Evolutionary conservation across 192 early-diverging fungal species (phyloP).

Genomic region (Coemansia sp.): DNA sequence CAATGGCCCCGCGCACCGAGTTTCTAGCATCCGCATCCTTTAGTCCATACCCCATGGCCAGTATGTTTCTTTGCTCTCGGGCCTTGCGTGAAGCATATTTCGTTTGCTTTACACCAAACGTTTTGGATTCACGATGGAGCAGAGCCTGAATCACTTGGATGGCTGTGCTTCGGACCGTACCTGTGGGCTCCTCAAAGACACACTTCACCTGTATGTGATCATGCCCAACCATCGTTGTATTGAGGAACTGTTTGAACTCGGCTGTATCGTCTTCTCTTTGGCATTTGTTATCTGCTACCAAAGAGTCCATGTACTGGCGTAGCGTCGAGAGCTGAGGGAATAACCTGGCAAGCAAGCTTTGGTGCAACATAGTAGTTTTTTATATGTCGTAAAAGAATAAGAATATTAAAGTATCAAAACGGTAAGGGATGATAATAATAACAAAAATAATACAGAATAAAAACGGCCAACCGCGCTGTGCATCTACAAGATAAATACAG

Average conservation of each 20-base stretch:
- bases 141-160: slow-evolving; percentile 17
- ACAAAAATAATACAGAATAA: too few species aligned
- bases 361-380: too few species aligned
- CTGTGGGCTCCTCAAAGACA: slow-evolving; percentile 21
- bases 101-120: background rate
- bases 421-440: too few species aligned
- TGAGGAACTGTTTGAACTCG: slow-evolving; percentile 22
- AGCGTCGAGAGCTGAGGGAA: slow-evolving; percentile 17
- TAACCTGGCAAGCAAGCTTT: too few species aligned
- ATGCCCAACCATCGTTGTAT: slow-evolving; percentile 35
- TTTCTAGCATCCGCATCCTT: slow-evolving; percentile 20
- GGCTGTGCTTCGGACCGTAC: slow-evolving; percentile 28
- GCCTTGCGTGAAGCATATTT: background rate
- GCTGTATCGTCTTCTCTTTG: slow-evolving; percentile 2
- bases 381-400: too few species aligned
- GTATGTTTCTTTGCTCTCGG: slow-evolving; percentile 13
- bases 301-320: slow-evolving; percentile 25
- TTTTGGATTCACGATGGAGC: background rate
- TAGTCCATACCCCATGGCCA: slow-evolving; percentile 27
- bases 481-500: too few species aligned
- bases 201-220: slow-evolving; percentile 1
- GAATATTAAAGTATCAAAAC: too few species aligned
- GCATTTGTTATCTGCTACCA: slow-evolving; percentile 21
- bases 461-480: too few species aligned
- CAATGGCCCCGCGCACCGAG: slow-evolving; percentile 18